Evolutionary conservation across 345 rosid genomes (phyloP), one percentile per base, ranked within the genome.

Genomic region (Geranium rotundifolium): DNA sequence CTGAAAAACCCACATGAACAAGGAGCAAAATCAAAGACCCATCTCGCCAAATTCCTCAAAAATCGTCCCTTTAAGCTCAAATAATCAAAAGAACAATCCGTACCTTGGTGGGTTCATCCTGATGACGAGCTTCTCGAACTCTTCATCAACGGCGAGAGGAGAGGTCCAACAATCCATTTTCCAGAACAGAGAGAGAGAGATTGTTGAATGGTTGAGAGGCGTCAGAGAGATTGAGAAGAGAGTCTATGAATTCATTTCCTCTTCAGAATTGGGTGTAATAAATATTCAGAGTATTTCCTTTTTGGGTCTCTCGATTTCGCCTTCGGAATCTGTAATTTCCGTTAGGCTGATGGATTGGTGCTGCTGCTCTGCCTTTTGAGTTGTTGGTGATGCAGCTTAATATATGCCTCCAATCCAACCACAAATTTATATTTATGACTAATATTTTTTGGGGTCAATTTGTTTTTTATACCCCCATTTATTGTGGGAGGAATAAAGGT

Each of bases 41-140:
- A 67, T 61, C 73, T 66, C 56, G 57, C 58, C 59, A 61, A 46
- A 64, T 69, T 54, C 19, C 31, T 59, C 60, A 20, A 56, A 60
- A 27, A 68, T 65, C 61, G 49, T 56, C 20, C 46, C 16, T 5
- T 52, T 71, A 10, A 59, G 73, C 20, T 58, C 52, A 46, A 46
- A 46, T 0, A 46, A 46, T 46, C 12, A 10, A 46, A 14, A 12
- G 52, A 46, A 34, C 0, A 4, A 14, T 9, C 3, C 31, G 31
- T 58, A 87, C 95, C 90, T 82, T 17, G 95, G 95, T 20, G 91
- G 95, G 76, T 88, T 88, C 84, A 88, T 84, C 49, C 91, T 79
- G 66, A 79, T 77, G 6, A 82, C 81, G 37, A 88, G 91, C 77
- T 88, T 88, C 80, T 81, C 81, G 67, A 80, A 85, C 75, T 88